Evolutionary conservation across 208 protist species (phyloP).

Genomic region (Wallacemonas collosoma): DNA sequence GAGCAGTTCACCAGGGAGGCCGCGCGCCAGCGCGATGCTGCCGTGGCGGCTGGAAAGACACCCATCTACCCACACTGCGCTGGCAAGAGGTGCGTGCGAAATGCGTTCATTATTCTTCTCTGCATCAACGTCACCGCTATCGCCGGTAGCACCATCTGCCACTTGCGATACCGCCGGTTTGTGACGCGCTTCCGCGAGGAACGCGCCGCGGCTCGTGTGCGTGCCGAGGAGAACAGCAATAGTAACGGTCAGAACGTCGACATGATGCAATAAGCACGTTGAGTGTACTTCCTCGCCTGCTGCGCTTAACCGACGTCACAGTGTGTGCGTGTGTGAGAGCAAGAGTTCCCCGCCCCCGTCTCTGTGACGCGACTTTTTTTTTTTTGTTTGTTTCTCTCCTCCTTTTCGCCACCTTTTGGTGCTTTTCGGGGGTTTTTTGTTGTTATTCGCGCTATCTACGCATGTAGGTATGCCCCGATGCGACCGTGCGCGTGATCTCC

Average conservation of each 20-base stretch:
- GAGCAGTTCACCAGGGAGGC: conserved; percentile 59
- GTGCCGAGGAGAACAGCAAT: conserved; percentile 9
- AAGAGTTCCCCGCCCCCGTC: no score
- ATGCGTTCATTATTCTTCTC: conserved; percentile 46
- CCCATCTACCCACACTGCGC: conserved; percentile 45
- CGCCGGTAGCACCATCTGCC: conserved; percentile 33
- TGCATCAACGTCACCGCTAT: conserved; percentile 51
- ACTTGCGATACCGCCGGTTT: conserved; percentile 58
- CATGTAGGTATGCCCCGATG: background rate
- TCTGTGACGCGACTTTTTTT: no score
- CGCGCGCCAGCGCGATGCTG: conserved; percentile 28
- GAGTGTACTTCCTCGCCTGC: background rate
- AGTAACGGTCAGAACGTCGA: background rate
- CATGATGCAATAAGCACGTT: background rate
- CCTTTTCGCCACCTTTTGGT: no score
- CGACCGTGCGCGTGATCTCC: background rate
- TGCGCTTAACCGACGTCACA: no score
- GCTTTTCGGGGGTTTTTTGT: no score
- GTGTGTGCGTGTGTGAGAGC: no score
- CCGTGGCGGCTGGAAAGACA: conserved; percentile 14
- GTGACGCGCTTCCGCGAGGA: conserved; percentile 27
- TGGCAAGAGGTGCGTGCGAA: conserved; percentile 39
- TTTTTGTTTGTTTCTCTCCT: no score
- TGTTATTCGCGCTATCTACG: background rate
- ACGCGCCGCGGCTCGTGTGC: conserved; percentile 4